Base-by-base conservation (phyloP, 1,139 yeast species). In the Sugiyamaella pinicola region DNA sequence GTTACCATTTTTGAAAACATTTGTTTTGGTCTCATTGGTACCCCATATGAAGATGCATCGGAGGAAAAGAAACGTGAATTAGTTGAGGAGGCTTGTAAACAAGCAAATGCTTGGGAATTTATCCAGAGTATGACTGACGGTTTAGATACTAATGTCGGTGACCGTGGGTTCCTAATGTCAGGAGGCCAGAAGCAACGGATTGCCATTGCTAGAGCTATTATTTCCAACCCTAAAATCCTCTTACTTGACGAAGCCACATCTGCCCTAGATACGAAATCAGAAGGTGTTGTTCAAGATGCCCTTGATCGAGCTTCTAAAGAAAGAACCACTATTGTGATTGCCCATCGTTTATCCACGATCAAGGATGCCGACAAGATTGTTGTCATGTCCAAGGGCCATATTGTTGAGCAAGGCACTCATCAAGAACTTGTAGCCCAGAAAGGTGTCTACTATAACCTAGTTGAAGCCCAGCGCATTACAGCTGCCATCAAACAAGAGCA, bases 151-250 rank as follows among this genome's bases (percentile, higher is more conserved):
- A 69, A 74, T 26, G 77, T 83, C 24, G 86, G 86, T 2, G 76
- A 74, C 56, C 80, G 85, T 2, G 80, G 82, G 38, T 68, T 70
- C 54, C 74, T 71, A 44, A 69, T 83, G 58, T 81, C 86, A 64
- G 96, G 96, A 35, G 97, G 97, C 4, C 96, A 89, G 66, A 87
- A 87, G 67, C 97, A 89, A 71, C 77, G 96, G 64, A 81, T 89
- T 45, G 96, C 96, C 3, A 79, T 89, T 58, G 96, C 96, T 0
- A 74, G 96, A 58, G 91, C 96, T 2, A 75, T 85, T 58, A 75
- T 85, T 37, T 79, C 85, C 54, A 77, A 78, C 53, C 91, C 93
- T 1, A 72, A 75, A 49, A 75, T 85, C 33, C 73, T 85, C 54
- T 74, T 85, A 10, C 73, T 85, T 54, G 93, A 85, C 61, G 93